Percentiles rank a stretch among this genome's conserved stretches.
Conservation (phyloP, 495 filamentous ascomycete species). For the Penicillium silybi region DNA sequence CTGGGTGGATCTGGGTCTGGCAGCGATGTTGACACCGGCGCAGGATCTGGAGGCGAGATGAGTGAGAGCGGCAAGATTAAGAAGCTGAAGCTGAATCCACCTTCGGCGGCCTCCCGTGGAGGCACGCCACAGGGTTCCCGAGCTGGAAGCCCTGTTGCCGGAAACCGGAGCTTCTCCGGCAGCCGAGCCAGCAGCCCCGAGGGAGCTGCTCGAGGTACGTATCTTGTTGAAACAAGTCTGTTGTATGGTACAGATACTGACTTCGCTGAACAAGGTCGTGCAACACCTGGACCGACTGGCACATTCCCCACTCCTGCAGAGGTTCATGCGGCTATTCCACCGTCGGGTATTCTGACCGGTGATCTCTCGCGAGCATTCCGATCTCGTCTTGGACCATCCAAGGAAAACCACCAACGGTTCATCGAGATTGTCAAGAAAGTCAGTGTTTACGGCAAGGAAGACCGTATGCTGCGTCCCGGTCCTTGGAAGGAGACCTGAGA, state of each 20-base stretch:
- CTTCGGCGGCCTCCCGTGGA: conserved; percentile 43
- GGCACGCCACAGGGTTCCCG: conserved; percentile 55
- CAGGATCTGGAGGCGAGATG: conserved; percentile 60
- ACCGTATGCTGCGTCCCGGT: conserved; percentile 39
- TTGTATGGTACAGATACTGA: conserved; percentile 3
- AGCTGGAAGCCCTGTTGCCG: conserved; percentile 46
- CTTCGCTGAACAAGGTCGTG: conserved; percentile 24
- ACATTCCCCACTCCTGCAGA: conserved; percentile 62
- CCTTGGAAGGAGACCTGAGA: conserved; percentile 30
- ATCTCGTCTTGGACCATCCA: conserved; percentile 49
- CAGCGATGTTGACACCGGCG: conserved; percentile 77
- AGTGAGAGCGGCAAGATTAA: conserved; percentile 68
- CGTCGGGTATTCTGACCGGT: conserved; percentile 61
- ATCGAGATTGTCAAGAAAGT: conserved; percentile 48
- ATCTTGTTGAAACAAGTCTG: background rate
- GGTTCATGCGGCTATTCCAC: conserved; percentile 63
- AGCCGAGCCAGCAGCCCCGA: conserved; percentile 42
- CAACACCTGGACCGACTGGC: conserved; percentile 29
- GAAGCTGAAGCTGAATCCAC: conserved; percentile 61
- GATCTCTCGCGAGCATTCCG: conserved; percentile 61
- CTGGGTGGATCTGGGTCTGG: conserved; percentile 55
- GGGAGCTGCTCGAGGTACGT: conserved; percentile 28
- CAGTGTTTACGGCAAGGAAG: conserved; percentile 44
- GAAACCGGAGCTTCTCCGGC: conserved; percentile 21
- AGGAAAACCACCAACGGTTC: conserved; percentile 41